phyloP scores from a whole-genome alignment of 164 flowering plant genomes.

The Litsea cubeba region DNA sequence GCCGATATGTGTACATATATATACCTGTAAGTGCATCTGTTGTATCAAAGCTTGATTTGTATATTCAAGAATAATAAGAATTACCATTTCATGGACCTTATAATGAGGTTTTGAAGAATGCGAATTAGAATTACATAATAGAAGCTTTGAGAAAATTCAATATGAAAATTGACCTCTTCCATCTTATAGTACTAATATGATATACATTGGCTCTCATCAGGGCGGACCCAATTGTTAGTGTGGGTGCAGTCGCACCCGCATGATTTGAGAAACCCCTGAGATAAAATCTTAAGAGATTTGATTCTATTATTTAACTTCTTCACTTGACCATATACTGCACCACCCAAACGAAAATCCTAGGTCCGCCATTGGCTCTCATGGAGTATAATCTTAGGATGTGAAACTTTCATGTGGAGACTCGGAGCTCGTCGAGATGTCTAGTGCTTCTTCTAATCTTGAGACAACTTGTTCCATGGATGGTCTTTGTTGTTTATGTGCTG shows the following conservation, averaged over 20 bases:
- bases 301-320: no score
- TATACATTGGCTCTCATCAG: no score
- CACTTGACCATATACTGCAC: no score
- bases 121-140: no score
- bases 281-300: no score
- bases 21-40: background rate
- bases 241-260: no score
- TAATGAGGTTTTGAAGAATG: background rate
- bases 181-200: no score
- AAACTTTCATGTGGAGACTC: background rate
- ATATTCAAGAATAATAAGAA: background rate
- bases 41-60: slow-evolving; percentile 5
- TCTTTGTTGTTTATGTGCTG: slow-evolving; percentile 42
- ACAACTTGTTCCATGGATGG: slow-evolving; percentile 65
- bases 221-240: no score
- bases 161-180: background rate
- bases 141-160: background rate
- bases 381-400: slow-evolving; percentile 24
- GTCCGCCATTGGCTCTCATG: slow-evolving; percentile 4
- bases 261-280: background rate
- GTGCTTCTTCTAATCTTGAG: slow-evolving; percentile 38
- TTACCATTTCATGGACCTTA: background rate
- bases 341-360: no score
- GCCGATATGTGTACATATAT: background rate
- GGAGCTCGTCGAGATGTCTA: slow-evolving; percentile 29